Base-by-base conservation (phyloP, 805 yeast species). In the Wickerhamomyces rabaulensis region DNA sequence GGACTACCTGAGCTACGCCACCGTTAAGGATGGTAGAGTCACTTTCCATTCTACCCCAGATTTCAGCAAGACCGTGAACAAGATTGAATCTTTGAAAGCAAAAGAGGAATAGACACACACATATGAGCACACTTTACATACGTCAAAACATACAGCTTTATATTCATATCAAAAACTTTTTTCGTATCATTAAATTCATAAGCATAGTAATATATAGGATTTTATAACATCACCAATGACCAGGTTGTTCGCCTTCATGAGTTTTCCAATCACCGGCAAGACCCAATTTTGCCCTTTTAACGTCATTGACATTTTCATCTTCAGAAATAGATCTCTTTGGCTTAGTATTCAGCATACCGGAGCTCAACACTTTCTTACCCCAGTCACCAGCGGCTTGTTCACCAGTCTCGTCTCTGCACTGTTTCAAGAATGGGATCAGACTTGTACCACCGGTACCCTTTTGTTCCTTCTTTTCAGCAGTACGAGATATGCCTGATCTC, bases 371-470 rank as follows among this genome's bases (percentile, higher is more conserved):
- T 51, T 92, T 75, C 60, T 79, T 80, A 62, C 96, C 96, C 97
- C 97, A 90, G 41, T 71, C 76, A 46, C 96, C 92, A 22, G 96
- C 96, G 20, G 97, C 96, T 12, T 90, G 80, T 56, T 86, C 94
- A 39, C 96, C 96, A 3, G 97, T 91, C 63, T 91, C 97, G 67
- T 91, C 97, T 64, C 97, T 78, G 56, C 97, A 92, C 66, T 92
- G 97, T 65, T 90, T 91, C 62, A 91, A 74, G 68, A 91, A 92
- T 23, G 97, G 96, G 48, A 91, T 76, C 57, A 91, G 73, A 1
- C 95, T 82, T 0, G 97, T 91, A 40, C 98, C 97, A 19, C 98
- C 98, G 1, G 98, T 91, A 15, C 98, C 97, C 56, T 80, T 78
- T 52, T 77, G 79, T 48, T 78, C 84, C 39, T 71, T 74, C 48